These are phyloP conservation scores for Colletotrichum sp. DNA, from an alignment of 2,329 filamentous ascomycete genomes.

Conservation along the genomic window DNA sequence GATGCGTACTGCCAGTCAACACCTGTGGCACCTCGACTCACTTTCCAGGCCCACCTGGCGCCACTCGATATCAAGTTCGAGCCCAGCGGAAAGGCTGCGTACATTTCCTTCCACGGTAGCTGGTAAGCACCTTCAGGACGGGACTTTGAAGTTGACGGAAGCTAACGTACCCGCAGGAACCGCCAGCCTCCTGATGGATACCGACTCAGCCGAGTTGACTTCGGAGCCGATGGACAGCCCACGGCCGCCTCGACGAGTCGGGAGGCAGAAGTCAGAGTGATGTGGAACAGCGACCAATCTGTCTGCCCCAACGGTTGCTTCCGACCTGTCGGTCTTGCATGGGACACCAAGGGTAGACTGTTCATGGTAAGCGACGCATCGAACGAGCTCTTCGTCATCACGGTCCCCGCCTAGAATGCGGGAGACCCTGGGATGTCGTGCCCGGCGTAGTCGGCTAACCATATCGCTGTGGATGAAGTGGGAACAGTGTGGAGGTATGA, in stretches of 20 bases:
- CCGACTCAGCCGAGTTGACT: conserved; percentile 40
- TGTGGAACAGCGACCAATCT: conserved; percentile 53
- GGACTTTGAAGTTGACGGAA: neutral
- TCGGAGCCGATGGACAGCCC: conserved; percentile 38
- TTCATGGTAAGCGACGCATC: conserved; percentile 70
- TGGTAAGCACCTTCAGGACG: conserved; percentile 51
- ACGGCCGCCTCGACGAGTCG: conserved; percentile 36
- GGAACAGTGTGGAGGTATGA: neutral
- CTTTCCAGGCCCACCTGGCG: conserved; percentile 69
- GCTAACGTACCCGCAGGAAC: conserved; percentile 28
- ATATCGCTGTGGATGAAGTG: neutral
- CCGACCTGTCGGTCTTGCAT: conserved; percentile 64
- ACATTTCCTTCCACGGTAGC: conserved; percentile 75
- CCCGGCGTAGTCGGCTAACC: neutral
- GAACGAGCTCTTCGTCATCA: conserved; percentile 68
- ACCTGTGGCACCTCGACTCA: conserved; percentile 57
- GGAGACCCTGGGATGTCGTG: neutral
- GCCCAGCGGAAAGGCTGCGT: conserved; percentile 61
- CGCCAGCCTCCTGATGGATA: conserved; percentile 40
- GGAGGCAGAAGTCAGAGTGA: conserved; percentile 48
- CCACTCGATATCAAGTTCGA: conserved; percentile 77
- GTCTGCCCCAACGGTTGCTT: conserved; percentile 64
- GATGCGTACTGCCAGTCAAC: conserved; percentile 41
- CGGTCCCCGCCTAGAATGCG: conserved; percentile 2
- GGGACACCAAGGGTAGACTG: conserved; percentile 56